Conservation (phyloP, 2,329 filamentous ascomycete genomes). For the Chrysoporthe cubensis region DNA sequence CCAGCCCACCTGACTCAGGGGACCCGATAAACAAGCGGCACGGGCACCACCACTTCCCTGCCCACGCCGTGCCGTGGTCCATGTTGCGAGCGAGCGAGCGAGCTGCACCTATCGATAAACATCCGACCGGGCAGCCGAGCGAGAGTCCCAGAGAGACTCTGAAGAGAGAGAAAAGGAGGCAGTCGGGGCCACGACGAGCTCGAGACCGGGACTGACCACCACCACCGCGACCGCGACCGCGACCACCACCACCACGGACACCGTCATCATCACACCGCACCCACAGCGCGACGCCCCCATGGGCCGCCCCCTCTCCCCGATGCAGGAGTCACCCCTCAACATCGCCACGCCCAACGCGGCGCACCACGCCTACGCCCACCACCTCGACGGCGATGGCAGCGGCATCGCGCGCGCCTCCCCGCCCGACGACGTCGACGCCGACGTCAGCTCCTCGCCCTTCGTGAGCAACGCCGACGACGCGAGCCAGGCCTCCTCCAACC, state of each 20-base stretch:
- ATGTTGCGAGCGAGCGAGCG: background rate
- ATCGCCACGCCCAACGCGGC: slow-evolving; percentile 16
- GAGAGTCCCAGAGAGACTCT: background rate
- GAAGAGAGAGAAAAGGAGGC: background rate
- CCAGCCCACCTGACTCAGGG: background rate
- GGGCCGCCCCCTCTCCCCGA: slow-evolving; percentile 26
- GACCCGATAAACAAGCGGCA: background rate
- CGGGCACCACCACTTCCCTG: background rate
- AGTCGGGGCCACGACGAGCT: too few relatives aligned
- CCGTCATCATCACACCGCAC: background rate
- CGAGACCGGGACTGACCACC: too few relatives aligned
- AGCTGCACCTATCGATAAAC: background rate
- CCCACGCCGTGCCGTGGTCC: background rate
- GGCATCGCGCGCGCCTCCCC: slow-evolving; percentile 21
- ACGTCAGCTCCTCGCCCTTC: slow-evolving; percentile 39
- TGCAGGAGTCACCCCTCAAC: slow-evolving; percentile 24
- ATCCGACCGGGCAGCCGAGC: background rate
- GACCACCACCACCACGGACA: background rate
- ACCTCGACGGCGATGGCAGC: background rate
- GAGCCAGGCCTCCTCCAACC: slow-evolving; percentile 35
- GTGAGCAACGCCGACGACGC: slow-evolving; percentile 40
- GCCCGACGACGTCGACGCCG: slow-evolving; percentile 34
- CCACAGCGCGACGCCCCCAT: slow-evolving; percentile 9
- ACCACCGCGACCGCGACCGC: too few relatives aligned
- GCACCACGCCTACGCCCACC: slow-evolving; percentile 8